Base-by-base conservation (phyloP, 2,329 filamentous ascomycete species). In the Canariomyces notabilis region DNA sequence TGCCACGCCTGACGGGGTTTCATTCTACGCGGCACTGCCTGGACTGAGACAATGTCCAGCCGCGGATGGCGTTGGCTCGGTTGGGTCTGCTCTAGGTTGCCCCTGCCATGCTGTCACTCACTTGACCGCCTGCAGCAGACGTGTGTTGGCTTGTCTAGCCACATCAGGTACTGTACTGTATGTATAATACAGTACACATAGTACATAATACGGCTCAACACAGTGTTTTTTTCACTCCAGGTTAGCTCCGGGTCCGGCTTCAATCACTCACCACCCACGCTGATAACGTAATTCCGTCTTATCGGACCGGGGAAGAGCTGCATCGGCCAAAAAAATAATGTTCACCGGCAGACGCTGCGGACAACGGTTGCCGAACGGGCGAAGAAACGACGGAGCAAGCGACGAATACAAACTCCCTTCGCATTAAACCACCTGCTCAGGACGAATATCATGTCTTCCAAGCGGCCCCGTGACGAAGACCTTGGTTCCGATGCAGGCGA, bases 371-470 rank as follows among this genome's bases (percentile, higher is more conserved):
- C n/a, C n/a, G n/a, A n/a, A n/a, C n/a, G n/a, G n/a, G n/a, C n/a
- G n/a, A n/a, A n/a, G n/a, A n/a, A 29, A 29, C 22, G 26, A 29
- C 26, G 26, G 26, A n/a, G n/a, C n/a, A n/a, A n/a, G n/a, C n/a
- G 26, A 29, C 9, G 3, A 29, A 29, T 9, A 29, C 9, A 4
- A 29, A 11, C 26, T 8, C 8, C 26, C 9, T 26, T n/a, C 8
- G 15, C 33, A 39, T 26, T 33, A 43, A 19, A 19, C 20, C 15
- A 32, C 20, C n/a, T n/a, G n/a, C n/a, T n/a, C n/a, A n/a, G n/a
- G 8, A 18, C 9, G n/a, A 49, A 46, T n/a, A n/a, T 18, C 41
- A 86, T 86, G 82, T 70, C 73, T n/a, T 61, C 72, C 16, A 85
- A 83, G 64, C 68, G 80, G 51, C 61, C 74, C n/a, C 69, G 66